phyloP scores from a whole-genome alignment of 768 basidiomycete genomes.

The Clitopilus hobsonii region DNA sequence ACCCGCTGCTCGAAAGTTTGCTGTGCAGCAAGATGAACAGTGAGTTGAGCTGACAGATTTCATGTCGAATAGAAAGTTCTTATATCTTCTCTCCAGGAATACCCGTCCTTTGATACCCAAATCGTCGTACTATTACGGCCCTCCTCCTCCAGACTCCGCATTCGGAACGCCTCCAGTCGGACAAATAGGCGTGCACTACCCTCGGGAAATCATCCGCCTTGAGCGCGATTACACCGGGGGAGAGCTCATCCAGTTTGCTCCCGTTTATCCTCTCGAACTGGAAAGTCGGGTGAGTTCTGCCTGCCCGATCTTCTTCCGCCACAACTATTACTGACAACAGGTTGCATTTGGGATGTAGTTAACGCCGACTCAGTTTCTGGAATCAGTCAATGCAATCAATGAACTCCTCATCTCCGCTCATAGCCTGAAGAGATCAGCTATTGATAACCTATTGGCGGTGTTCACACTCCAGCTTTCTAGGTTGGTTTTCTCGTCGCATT shows the following conservation, averaged over 20 bases:
- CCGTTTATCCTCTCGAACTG: constrained; percentile 86
- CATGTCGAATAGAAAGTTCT: constrained; percentile 2
- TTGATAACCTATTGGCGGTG: constrained; percentile 79
- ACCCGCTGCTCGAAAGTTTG: constrained; percentile 37
- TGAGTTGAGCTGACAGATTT: constrained; percentile 2
- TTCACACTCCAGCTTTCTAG: constrained; percentile 78
- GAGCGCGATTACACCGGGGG: constrained; percentile 92
- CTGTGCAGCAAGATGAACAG: constrained; percentile 38
- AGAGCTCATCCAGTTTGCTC: constrained; percentile 86
- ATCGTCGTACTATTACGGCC: constrained; percentile 82
- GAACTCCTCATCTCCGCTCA: constrained; percentile 83
- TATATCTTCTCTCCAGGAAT: constrained; percentile 15
- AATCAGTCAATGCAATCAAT: constrained; percentile 90
- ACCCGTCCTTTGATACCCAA: constrained; percentile 58
- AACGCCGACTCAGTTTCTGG: constrained; percentile 84
- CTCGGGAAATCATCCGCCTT: constrained; percentile 86
- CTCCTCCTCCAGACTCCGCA: constrained; percentile 70
- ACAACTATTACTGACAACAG: constrained; percentile 6
- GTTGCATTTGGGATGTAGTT: constrained; percentile 51
- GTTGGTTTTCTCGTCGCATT: constrained; percentile 68
- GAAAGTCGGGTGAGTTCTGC: constrained; percentile 78
- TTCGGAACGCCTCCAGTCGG: constrained; percentile 81
- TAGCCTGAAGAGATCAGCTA: constrained; percentile 61
- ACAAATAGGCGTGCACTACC: constrained; percentile 83
- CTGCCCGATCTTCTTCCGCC: background rate